Conservation (phyloP, 2,329 filamentous ascomycete genomes). For the Verticillium albo-atrum region DNA sequence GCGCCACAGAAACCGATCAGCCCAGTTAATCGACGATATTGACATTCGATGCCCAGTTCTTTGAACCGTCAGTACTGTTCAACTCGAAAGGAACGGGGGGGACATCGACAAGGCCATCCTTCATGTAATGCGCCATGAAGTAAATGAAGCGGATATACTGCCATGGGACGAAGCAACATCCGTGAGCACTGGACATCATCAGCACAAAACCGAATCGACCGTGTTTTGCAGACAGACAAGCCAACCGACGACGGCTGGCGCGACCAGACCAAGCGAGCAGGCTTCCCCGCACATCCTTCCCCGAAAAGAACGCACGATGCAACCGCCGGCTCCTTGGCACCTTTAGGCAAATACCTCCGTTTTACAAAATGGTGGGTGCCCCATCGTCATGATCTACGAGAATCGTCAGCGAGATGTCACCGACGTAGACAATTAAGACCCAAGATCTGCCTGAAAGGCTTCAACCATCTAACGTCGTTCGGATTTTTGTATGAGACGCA, state of each 20-base stretch:
- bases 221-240: background rate
- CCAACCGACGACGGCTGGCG: background rate
- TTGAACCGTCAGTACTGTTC: background rate
- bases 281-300: background rate
- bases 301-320: background rate
- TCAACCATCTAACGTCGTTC: background rate
- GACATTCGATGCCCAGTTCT: background rate
- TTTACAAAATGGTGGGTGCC: background rate
- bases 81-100: no score
- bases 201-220: background rate
- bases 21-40: no score
- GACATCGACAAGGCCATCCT: no score
- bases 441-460: background rate
- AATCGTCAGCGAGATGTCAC: background rate
- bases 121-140: no score
- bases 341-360: background rate
- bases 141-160: no score
- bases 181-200: background rate
- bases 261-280: background rate
- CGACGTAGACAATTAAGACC: background rate
- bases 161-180: no score
- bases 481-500: background rate
- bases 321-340: background rate
- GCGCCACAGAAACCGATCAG: background rate
- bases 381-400: background rate